These are phyloP conservation scores for Colletotrichum orchidophilum DNA, from an alignment of 2,329 filamentous ascomycete species.

Conservation along the genomic window DNA sequence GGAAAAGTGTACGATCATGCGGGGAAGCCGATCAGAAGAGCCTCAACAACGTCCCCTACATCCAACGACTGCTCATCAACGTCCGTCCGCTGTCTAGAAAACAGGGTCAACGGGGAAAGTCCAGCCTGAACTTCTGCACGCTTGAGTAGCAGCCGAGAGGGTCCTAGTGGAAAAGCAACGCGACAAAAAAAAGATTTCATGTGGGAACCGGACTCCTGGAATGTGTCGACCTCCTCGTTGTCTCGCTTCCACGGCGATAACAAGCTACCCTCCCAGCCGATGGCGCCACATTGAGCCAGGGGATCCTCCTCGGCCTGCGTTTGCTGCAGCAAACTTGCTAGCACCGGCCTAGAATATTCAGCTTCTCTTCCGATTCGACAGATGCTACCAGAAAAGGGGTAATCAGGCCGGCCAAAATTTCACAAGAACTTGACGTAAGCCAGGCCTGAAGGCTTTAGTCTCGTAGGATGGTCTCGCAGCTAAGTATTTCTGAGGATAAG, in stretches of 20 bases:
- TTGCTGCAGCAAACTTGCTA: not conserved
- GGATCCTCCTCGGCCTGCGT: constrained; percentile 12
- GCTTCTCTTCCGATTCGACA: not conserved
- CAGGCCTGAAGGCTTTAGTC: not conserved
- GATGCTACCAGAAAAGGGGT: not conserved
- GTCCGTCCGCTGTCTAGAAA: not conserved
- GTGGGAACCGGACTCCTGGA: constrained; percentile 19
- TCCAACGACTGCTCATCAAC: not conserved
- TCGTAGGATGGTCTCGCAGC: not conserved
- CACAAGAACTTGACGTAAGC: not conserved
- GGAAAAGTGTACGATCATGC: not conserved
- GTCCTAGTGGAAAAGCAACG: constrained; percentile 14
- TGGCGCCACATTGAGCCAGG: constrained; percentile 9
- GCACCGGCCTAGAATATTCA: constrained; percentile 6
- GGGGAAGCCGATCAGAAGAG: not conserved
- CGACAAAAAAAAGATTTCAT: constrained; percentile 16
- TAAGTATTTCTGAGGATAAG: not conserved
- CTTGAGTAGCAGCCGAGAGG: constrained; percentile 8
- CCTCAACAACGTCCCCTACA: not conserved
- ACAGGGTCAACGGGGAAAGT: not conserved
- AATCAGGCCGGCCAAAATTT: not conserved
- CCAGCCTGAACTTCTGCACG: not conserved
- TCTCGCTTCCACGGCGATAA: constrained; percentile 31
- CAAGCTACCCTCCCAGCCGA: constrained; percentile 5
- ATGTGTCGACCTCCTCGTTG: constrained; percentile 22